Conservation (phyloP, 257 asterid genomes). For the Solanum chiquidenum region DNA sequence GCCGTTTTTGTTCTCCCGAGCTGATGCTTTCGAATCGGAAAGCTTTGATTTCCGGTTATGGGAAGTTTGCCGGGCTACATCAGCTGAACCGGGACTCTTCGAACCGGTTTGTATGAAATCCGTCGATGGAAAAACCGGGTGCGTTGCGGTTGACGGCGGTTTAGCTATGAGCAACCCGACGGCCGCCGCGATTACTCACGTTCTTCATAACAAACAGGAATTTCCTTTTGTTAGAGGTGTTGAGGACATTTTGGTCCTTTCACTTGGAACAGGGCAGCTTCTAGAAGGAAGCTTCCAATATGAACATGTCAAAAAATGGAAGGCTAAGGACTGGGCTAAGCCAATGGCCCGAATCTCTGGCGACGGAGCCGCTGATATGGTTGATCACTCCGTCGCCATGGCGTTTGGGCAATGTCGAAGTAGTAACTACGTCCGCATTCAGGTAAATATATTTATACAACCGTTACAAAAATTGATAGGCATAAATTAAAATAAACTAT, state of each 20-base stretch:
- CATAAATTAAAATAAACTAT: not conserved
- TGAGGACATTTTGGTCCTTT: slow-evolving; percentile 93
- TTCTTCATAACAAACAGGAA: slow-evolving; percentile 89
- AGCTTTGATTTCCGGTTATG: slow-evolving; percentile 89
- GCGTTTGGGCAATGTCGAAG: slow-evolving; percentile 49
- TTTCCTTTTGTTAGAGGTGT: slow-evolving; percentile 92
- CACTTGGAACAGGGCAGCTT: slow-evolving; percentile 73
- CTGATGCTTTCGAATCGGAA: slow-evolving; percentile 91
- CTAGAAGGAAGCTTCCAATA: slow-evolving; percentile 43
- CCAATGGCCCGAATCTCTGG: slow-evolving; percentile 59
- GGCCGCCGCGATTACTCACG: slow-evolving; percentile 96
- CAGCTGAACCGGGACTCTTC: slow-evolving; percentile 72
- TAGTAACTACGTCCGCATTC: slow-evolving; percentile 55
- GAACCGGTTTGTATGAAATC: slow-evolving; percentile 74
- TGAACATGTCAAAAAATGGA: slow-evolving; percentile 56
- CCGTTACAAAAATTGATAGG: not conserved
- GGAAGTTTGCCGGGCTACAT: slow-evolving; percentile 92
- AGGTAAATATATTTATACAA: slow-evolving; percentile 17
- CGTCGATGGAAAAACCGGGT: slow-evolving; percentile 64
- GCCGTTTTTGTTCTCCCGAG: slow-evolving; percentile 88
- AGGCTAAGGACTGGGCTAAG: slow-evolving; percentile 61
- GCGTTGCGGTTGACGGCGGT: slow-evolving; percentile 83
- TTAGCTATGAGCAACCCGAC: slow-evolving; percentile 91
- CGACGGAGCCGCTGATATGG: slow-evolving; percentile 61
- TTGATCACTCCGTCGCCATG: slow-evolving; percentile 77